A percentile compares a stretch with the other conserved stretches of the same genome.
Evolutionary conservation across 2,329 filamentous ascomycete species (phyloP).

Genomic region (Aspergillus fijiensis): DNA sequence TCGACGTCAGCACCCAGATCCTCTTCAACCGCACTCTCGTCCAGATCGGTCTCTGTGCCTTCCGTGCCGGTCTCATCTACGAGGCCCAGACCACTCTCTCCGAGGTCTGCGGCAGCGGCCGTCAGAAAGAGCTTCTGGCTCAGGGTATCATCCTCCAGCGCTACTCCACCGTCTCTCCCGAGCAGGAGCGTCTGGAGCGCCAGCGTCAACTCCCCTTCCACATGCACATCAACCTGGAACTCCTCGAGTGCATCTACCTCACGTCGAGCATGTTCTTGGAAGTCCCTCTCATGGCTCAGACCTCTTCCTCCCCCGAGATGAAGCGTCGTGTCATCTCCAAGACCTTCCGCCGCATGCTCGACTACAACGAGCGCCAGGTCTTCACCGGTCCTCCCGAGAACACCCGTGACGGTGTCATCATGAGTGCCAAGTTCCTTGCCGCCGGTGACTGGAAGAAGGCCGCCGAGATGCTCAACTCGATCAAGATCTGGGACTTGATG

Average conservation of each 20-base stretch:
- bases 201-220: conserved; percentile 98
- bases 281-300: conserved; percentile 94
- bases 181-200: conserved; percentile 95
- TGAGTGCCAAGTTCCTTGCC: conserved; percentile 93
- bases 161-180: conserved; percentile 91
- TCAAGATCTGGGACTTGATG: conserved; percentile 99
- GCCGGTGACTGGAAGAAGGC: conserved; percentile 99
- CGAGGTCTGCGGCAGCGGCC: conserved; percentile 95
- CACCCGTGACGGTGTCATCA: conserved; percentile 98
- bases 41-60: conserved; percentile 96
- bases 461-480: conserved; percentile 87
- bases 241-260: conserved; percentile 96
- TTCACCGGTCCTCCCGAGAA: conserved; percentile 99
- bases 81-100: conserved; percentile 97
- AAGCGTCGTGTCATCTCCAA: conserved; percentile 99
- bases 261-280: conserved; percentile 99
- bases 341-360: conserved; percentile 97
- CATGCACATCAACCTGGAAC: conserved; percentile 99
- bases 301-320: conserved; percentile 92
- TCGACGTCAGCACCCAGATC: conserved; percentile 96
- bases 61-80: conserved; percentile 94
- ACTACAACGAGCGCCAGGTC: conserved; percentile 99
- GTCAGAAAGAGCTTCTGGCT: conserved; percentile 95
- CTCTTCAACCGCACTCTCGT: conserved; percentile 98
- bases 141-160: conserved; percentile 98